Base-by-base conservation (phyloP, 352 stramenopile genomes). In the Pythium scleroteichum region DNA sequence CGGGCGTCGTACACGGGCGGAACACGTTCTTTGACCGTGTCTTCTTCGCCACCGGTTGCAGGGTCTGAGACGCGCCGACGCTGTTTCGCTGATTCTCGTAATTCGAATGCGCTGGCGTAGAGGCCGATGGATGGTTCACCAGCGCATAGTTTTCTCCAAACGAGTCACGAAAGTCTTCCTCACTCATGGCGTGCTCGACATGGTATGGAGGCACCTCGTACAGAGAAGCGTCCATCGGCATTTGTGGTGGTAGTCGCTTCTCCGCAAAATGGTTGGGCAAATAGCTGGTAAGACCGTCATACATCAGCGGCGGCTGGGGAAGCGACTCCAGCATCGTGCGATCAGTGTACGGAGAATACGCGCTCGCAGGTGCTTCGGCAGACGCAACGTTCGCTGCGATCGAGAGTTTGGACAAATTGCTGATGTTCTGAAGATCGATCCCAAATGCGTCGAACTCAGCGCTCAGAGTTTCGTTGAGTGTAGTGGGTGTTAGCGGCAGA, bases 21-120 rank as follows among this genome's bases (percentile, higher is more conserved):
- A 92, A 87, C 17, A 86, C 68, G 41, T 90, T 92, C 68, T 92
- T 90, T 5, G 79, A 72, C 23, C 82, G 82, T 20, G 78, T 64
- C 29, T 89, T 89, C 71, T 88, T 92, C 5, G 68, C 32, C 27
- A 77, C 65, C 29, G 66, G 49, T 62, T 78, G 75, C 41, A 71
- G 35, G 19, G 63, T 76, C 41, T 66, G 66, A 22, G 19, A 46
- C 27, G 27, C 8, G 5, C n/a, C 23, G 29, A 17, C 13, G 32
- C 19, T 26, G 26, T 4, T 26, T 19, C 38, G 52, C 20, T 66
- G 59, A 3, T 26, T 9, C 5, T 26, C 29, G 50, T 56, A 35
- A 7, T 22, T 10, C 13, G 51, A 49, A 0, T 53, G 50, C 12
- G 42, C 59, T 2, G 39, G 41, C 9, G 16, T 38, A 1, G 52